Base-by-base conservation (phyloP, 202 grass and related monocot species). In the Hordeum pubiflorum region DNA sequence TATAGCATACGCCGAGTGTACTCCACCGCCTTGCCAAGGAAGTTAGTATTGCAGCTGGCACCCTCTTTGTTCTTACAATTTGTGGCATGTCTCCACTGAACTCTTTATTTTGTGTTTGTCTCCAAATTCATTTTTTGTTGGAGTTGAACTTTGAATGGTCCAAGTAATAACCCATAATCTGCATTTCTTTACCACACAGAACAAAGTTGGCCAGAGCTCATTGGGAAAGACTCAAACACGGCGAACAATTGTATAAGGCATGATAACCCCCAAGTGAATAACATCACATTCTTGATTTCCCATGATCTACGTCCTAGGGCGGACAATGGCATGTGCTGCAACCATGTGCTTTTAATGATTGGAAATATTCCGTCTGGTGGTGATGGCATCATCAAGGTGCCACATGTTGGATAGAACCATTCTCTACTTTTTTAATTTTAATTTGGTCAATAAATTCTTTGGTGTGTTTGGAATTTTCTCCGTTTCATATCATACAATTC, bases 191-290 rank as follows among this genome's bases (percentile, higher is more conserved):
- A 9, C 9, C 4, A 10, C 6, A 43, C 64, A 85, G 64, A 85
- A 56, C 63, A 70, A 13, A 50, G 6, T 6, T 85, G 83, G 75
- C 83, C 75, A 15, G 83, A 85, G 75, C 54, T 85, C 54, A 29
- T 85, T 1, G 75, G 40, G 2, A 85, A 63, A 66, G 75, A 63
- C 57, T 6, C 37, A 41, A 9, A 72, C 9, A 63, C 13, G 2
- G 65, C 37, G 0, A 62, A 78, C 14, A 10, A 3, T 0, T 7
- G 1, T 15, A 63, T 85, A 46, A 48, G 17, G 82, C 63, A 5
- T 0, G 82, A 79, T 0, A 85, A 85, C 54, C 65, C 65, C 1
- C 55, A 85, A 37, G 75, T 85, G 75, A 79, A 56, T 34, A 22
- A 77, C 10, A 36, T 84, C 4, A 63, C 29, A 3, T 76, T 21